Conservation (phyloP, 2,329 filamentous ascomycete species). For the Mariannaea sp. region DNA sequence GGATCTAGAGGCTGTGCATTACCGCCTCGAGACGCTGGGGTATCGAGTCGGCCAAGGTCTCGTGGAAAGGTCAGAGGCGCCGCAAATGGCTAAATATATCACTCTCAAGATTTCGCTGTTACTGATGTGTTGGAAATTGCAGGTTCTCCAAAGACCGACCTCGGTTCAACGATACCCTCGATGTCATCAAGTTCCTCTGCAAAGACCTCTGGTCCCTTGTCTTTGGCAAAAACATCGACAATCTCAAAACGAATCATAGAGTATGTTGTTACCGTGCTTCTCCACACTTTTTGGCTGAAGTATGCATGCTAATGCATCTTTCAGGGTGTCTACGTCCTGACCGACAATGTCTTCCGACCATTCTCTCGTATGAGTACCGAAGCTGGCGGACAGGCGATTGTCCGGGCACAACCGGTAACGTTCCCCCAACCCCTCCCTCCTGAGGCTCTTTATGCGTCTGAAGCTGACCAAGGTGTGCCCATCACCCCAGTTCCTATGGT, state of each 20-base stretch:
- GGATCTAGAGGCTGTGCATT: conserved; percentile 82
- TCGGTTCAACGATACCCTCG: conserved; percentile 87
- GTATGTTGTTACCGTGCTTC: conserved; percentile 49
- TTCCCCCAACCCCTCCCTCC: conserved; percentile 25
- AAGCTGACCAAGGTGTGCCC: conserved; percentile 20
- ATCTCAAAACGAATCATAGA: conserved; percentile 96
- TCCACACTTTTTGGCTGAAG: background rate
- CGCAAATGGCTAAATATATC: background rate
- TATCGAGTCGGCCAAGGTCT: conserved; percentile 93
- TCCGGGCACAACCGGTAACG: conserved; percentile 77
- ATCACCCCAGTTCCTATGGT: conserved; percentile 79
- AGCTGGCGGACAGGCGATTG: conserved; percentile 71
- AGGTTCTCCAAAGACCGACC: conserved; percentile 84
- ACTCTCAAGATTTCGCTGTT: background rate
- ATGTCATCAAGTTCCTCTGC: conserved; percentile 97
- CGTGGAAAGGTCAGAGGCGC: conserved; percentile 72
- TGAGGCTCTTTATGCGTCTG: background rate
- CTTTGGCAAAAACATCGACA: conserved; percentile 97
- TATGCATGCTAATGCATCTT: conserved; percentile 11
- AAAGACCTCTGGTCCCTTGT: conserved; percentile 96
- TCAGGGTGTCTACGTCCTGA: conserved; percentile 92
- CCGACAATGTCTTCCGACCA: conserved; percentile 88
- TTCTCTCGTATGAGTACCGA: conserved; percentile 89
- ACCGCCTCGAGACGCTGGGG: conserved; percentile 79
- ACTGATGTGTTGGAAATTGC: conserved; percentile 58